phyloP scores from a whole-genome alignment of 208 protist genomes.

The Trichomonas tenax region DNA sequence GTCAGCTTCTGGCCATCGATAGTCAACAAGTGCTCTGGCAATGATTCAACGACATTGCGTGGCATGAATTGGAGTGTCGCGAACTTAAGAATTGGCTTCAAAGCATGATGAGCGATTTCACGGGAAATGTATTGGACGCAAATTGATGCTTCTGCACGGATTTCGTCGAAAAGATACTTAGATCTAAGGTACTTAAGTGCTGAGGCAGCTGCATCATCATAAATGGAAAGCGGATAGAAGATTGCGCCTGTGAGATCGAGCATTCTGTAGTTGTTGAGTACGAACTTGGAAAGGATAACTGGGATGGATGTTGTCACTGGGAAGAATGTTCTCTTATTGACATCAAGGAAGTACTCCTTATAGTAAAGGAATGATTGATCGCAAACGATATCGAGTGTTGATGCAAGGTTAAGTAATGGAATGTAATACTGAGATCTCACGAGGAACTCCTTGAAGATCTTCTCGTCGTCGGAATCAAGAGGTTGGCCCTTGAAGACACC shows the following conservation, averaged over 20 bases:
- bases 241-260: not conserved
- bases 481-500: not conserved
- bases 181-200: not conserved
- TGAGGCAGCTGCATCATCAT: not conserved
- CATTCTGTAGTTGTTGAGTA: not conserved
- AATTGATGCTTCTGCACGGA: not conserved
- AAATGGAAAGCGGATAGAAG: not conserved
- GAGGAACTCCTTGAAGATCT: not conserved
- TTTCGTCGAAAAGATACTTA: not conserved
- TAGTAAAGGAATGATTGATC: slow-evolving; percentile 1
- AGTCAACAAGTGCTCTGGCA: not conserved
- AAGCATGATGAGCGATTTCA: not conserved
- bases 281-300: not conserved
- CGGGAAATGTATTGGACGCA: not conserved
- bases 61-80: not conserved
- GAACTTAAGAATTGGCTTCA: not conserved
- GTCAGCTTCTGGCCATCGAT: too few species aligned
- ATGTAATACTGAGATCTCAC: not conserved
- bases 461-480: not conserved
- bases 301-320: not conserved
- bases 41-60: not conserved
- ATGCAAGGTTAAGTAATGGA: not conserved
- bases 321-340: not conserved
- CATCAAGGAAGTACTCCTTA: not conserved
- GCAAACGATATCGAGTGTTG: not conserved